Evolutionary conservation across 1,139 yeast genomes (phyloP), one percentile per base, ranked within the genome.

Genomic region (Geotrichum carabidarum): DNA sequence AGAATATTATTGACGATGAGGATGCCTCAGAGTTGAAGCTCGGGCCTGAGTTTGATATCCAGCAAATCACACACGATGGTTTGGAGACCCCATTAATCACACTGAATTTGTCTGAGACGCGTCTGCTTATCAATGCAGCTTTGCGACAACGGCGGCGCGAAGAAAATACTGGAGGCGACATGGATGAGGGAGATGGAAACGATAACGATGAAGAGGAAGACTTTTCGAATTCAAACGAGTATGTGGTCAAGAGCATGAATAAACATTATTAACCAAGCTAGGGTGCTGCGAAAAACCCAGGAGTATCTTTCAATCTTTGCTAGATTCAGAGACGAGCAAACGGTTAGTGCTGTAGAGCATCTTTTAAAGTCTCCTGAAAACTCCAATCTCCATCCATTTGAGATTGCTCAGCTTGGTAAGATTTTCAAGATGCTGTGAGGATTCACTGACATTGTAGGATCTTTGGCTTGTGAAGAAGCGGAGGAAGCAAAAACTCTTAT

Each of bases 401-500:
- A 93, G 72, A 77, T 89, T 54, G 96, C 99, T 0, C 99, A 93
- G 71, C 76, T 93, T 59, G 75, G 70, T 52, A 61, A 17, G 66
- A 38, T 17, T 11, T 27, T 14, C 15, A 8, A 31, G 17, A 48
- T 17, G 27, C n/a, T 9, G 6, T 7, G 15, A 30, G 12, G 14
- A 37, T 54, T 18, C 15, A 27, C 32, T 27, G 35, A 34, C 40
- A 27, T 30, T 7, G n/a, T 17, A 52, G 96, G 98, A 0, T 88
- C 95, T 1, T 76, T 93, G 60, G 89, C 94, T 44, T 91, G 97
- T 71, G 99, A 93, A 68, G 98, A 93, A 62, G 91, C 96, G 6
- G 99, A 93, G 67, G 99, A 93, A 74, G 98, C 98, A 35, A 88
- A 90, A 71, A 88, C 96, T 31, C 77, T 93, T 66, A 85, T 93